Evolutionary conservation across 2,329 filamentous ascomycete species (phyloP).

Genomic region (Nigrospora sphaerica): DNA sequence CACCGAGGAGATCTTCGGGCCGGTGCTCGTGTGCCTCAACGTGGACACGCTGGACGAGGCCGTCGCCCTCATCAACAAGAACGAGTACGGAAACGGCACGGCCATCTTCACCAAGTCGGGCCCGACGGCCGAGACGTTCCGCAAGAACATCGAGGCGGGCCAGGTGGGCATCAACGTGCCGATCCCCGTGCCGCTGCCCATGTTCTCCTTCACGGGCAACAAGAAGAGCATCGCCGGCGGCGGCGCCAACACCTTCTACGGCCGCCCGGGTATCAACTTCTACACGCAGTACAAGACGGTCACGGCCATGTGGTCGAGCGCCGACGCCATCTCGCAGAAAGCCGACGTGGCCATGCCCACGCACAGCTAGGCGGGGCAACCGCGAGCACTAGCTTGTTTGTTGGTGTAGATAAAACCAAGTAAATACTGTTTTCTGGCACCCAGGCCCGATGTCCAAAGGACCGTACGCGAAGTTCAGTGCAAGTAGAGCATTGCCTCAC

Average conservation of each 20-base stretch:
- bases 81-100: slow-evolving; percentile 81
- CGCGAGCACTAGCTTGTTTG: too few relatives aligned
- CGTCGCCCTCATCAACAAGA: slow-evolving; percentile 73
- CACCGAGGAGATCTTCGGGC: slow-evolving; percentile 78
- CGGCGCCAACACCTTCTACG: slow-evolving; percentile 91
- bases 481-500: too few relatives aligned
- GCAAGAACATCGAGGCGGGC: slow-evolving; percentile 74
- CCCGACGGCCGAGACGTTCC: slow-evolving; percentile 70
- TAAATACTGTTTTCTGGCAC: too few relatives aligned
- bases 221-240: slow-evolving; percentile 91
- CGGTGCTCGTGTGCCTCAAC: slow-evolving; percentile 75
- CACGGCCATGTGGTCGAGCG: slow-evolving; percentile 79
- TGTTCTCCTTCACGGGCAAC: slow-evolving; percentile 69
- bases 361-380: slow-evolving; percentile 20
- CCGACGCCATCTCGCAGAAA: slow-evolving; percentile 80
- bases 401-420: too few relatives aligned
- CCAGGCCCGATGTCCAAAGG: too few relatives aligned
- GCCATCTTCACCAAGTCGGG: slow-evolving; percentile 80
- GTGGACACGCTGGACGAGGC: slow-evolving; percentile 73
- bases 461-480: too few relatives aligned
- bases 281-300: slow-evolving; percentile 98
- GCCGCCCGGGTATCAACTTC: slow-evolving; percentile 84
- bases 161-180: slow-evolving; percentile 84
- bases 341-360: slow-evolving; percentile 84
- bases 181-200: slow-evolving; percentile 64